Evolutionary conservation across 2,329 filamentous ascomycete species (phyloP).

Genomic region (Tolypocladium sp.): DNA sequence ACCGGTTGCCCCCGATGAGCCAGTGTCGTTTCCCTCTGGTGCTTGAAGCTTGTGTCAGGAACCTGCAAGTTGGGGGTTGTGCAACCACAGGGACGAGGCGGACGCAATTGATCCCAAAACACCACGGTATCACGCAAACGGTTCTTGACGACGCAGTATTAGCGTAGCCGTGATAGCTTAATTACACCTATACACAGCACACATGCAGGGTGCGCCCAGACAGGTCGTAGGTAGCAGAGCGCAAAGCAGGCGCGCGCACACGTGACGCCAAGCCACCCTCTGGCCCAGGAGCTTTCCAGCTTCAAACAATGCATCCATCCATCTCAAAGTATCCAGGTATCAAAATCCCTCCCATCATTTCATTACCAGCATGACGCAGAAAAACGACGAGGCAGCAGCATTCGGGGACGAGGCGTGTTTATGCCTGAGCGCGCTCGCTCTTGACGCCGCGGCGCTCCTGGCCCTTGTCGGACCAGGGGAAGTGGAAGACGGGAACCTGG

Average conservation of each 20-base stretch:
- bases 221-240: neutral
- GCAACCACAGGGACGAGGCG: neutral
- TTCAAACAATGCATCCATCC: neutral
- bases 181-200: neutral
- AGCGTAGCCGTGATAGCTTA: neutral
- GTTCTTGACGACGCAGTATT: neutral
- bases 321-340: neutral
- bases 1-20: neutral
- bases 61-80: neutral
- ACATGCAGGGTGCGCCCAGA: neutral
- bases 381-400: neutral
- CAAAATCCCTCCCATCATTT: neutral
- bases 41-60: neutral
- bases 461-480: constrained; percentile 84
- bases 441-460: constrained; percentile 46
- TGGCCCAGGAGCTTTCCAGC: neutral
- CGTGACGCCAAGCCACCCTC: neutral
- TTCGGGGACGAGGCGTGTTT: neutral
- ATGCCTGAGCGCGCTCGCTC: constrained; percentile 15
- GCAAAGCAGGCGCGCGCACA: neutral
- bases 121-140: neutral
- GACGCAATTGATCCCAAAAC: neutral
- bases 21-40: neutral
- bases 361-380: neutral
- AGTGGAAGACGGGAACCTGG: constrained; percentile 83